phyloP scores from a whole-genome alignment of 306 rosid species.

The Cajanus cajan region DNA sequence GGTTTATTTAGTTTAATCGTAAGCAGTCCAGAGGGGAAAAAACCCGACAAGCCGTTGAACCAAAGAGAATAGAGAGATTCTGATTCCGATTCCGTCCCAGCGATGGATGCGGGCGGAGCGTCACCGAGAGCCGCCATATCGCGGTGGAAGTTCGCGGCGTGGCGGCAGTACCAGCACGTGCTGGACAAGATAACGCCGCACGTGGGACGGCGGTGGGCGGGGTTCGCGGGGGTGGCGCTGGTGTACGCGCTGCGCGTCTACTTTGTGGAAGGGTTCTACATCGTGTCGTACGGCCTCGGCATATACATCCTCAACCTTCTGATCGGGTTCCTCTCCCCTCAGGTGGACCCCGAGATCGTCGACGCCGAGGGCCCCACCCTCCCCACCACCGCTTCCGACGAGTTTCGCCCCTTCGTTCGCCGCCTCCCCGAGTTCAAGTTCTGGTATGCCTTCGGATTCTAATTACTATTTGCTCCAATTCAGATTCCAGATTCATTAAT shows the following conservation, averaged over 20 bases:
- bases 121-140: constrained; percentile 51
- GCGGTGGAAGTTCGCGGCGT: constrained; percentile 53
- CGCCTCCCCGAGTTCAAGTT: constrained; percentile 94
- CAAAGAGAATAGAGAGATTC: background rate
- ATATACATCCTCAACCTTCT: constrained; percentile 87
- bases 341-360: constrained; percentile 88
- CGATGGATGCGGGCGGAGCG: constrained; percentile 53
- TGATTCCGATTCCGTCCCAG: background rate
- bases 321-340: constrained; percentile 91
- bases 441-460: constrained; percentile 59
- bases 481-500: background rate
- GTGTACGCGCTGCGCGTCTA: constrained; percentile 75
- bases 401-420: constrained; percentile 96
- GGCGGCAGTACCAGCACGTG: constrained; percentile 69
- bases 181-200: constrained; percentile 77
- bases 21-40: background rate
- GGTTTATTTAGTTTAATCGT: background rate
- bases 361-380: constrained; percentile 74
- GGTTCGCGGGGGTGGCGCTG: constrained; percentile 41
- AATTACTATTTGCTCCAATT: background rate
- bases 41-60: background rate
- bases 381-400: constrained; percentile 77
- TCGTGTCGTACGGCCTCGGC: constrained; percentile 87
- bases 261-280: constrained; percentile 80
- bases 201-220: constrained; percentile 73